These are phyloP conservation scores for Candida boleticola DNA, from an alignment of 805 yeast genomes.

Conservation along the genomic window DNA sequence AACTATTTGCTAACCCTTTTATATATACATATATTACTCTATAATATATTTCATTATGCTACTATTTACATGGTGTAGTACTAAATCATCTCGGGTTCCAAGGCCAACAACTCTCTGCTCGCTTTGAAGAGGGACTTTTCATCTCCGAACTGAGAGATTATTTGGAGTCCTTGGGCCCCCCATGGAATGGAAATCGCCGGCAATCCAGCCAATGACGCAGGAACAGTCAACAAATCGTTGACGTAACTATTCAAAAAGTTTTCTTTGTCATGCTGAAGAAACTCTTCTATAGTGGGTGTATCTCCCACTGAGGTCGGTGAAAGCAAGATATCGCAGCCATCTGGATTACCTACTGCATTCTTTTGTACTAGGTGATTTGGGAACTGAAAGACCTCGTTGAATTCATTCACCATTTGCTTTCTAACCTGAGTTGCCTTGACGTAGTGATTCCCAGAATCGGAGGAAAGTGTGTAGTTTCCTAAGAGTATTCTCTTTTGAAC, in stretches of 20 bases:
- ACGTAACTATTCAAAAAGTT: constrained; percentile 62
- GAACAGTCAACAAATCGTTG: constrained; percentile 84
- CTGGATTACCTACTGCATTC: constrained; percentile 13
- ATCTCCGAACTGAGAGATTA: constrained; percentile 84
- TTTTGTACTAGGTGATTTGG: constrained; percentile 35
- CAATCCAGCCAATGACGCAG: constrained; percentile 87
- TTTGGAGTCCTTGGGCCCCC: constrained; percentile 63
- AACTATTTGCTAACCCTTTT: too few relatives aligned
- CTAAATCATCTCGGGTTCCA: too few relatives aligned
- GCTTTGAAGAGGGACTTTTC: constrained; percentile 58
- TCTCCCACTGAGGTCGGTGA: constrained; percentile 66
- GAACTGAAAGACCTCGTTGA: constrained; percentile 59
- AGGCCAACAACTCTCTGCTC: too few relatives aligned
- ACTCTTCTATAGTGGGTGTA: constrained; percentile 56
- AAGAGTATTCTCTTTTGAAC: constrained; percentile 79
- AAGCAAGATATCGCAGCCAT: constrained; percentile 62
- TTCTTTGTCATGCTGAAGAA: constrained; percentile 27
- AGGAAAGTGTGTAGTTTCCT: constrained; percentile 83
- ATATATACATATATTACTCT: too few relatives aligned
- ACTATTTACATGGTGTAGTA: too few relatives aligned
- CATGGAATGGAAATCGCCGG: constrained; percentile 83
- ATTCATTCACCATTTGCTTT: constrained; percentile 56
- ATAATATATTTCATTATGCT: too few relatives aligned
- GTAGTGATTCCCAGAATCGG: constrained; percentile 74
- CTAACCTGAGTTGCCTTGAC: constrained; percentile 72